Percentiles rank a stretch among this genome's conserved stretches.
phyloP scores from a whole-genome alignment of 2,329 filamentous ascomycete species.

The Plenodomus biglobosus region DNA sequence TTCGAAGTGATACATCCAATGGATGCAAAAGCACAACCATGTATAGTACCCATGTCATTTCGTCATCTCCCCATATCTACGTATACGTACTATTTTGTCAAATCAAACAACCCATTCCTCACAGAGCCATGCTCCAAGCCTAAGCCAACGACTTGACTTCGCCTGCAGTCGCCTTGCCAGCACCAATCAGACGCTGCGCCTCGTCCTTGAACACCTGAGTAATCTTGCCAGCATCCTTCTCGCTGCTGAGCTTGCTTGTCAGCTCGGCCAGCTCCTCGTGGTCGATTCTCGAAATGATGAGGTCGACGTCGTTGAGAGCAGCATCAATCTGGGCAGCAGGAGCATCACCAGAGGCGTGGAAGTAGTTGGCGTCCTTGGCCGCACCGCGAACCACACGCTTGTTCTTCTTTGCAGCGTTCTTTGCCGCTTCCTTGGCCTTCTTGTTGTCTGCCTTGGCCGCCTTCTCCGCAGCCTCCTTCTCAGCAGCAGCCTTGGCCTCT shows the following conservation, averaged over 20 bases:
- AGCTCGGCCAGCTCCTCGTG: conserved; percentile 85
- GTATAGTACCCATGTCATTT: background rate
- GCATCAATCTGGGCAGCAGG: conserved; percentile 77
- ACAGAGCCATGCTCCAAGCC: background rate
- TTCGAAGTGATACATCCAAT: background rate
- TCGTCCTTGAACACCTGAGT: conserved; percentile 80
- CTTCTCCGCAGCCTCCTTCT: conserved; percentile 86
- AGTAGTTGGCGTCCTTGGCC: conserved; percentile 98
- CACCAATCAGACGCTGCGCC: conserved; percentile 73
- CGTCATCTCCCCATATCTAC: background rate
- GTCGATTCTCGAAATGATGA: conserved; percentile 84
- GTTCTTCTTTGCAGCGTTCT: conserved; percentile 99
- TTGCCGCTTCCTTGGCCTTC: conserved; percentile 98
- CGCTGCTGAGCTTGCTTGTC: conserved; percentile 75
- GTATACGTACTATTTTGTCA: background rate
- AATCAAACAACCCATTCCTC: conserved; percentile 4
- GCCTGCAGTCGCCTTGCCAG: conserved; percentile 82
- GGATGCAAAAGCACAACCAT: background rate
- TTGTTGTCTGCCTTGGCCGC: conserved; percentile 78
- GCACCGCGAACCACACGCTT: conserved; percentile 93
- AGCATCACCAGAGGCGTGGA: conserved; percentile 67
- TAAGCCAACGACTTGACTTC: conserved; percentile 68
- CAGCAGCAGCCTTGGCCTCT: conserved; percentile 75
- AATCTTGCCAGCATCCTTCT: conserved; percentile 79
- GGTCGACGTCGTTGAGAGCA: conserved; percentile 82